Base-by-base conservation (phyloP, 306 rosid species). In the Cucurbita ficifolia region DNA sequence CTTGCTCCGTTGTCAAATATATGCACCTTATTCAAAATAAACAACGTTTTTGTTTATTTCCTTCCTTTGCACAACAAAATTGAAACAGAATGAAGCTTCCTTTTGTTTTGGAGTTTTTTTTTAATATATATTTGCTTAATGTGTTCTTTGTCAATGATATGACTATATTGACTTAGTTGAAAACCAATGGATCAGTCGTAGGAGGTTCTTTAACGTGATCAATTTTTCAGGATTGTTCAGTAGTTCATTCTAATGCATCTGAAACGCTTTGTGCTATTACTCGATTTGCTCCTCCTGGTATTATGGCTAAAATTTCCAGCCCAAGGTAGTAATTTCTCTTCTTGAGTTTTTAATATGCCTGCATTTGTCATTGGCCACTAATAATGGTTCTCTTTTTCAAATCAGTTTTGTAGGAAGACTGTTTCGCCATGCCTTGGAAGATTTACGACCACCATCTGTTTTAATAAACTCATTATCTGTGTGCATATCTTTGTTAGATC, bases 401-500 rank as follows among this genome's bases (percentile, higher is more conserved):
- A 77, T 77, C 90, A 95, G 99, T 81, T 95, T 91, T 77, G 82
- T 95, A 33, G 97, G 97, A 82, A 88, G 96, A 83, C 79, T 95
- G 75, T 95, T 95, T 81, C 76, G 75, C 72, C 99, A 95, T 82
- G 96, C 96, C 72, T 83, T 95, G 79, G 97, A 95, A 85, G 97
- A 79, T 14, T 87, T 96, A 61, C 91, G 97, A 43, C 97, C 99
- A 53, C 91, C 88, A 73, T 95, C 99, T 71, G 97, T 88, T 86
- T 88, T 95, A 21, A 90, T 91, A 36, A 91, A 95, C 81, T 95
- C 97, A 12, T 78, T 95, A 81, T 86, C 96, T 18, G 86, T 95
- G 72, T 95, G 99, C 89, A 91, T 95, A 84, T 89, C 99, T 74
- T 87, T 95, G 88, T 79, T 95, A 81, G 99, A 91, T 77, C 99